Conservation (phyloP, 371 early-diverging fungal genomes). For the Apophysomyces sp. region DNA sequence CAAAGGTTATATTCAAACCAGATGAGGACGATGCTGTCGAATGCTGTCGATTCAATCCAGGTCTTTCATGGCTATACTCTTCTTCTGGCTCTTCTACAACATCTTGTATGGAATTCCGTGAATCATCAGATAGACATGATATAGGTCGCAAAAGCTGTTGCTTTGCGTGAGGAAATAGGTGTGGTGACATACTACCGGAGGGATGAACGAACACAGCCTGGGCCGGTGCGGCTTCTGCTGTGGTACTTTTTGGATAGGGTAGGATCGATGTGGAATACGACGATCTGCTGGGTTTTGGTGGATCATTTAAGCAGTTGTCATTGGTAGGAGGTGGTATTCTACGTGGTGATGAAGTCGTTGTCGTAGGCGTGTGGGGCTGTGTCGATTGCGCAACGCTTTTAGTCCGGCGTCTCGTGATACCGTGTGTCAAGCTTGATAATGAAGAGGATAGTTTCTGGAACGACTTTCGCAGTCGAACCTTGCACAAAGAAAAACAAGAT, state of each 20-base stretch:
- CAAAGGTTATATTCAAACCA: slow-evolving; percentile 20
- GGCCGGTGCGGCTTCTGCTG: not conserved
- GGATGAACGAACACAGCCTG: not conserved
- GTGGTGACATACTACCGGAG: not conserved
- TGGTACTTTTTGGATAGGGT: not conserved
- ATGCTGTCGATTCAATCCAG: slow-evolving; percentile 15
- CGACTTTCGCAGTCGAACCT: slow-evolving; percentile 27
- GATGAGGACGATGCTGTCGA: slow-evolving; percentile 22
- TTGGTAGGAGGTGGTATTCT: not conserved
- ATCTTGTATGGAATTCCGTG: slow-evolving; percentile 1
- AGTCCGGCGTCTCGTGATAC: slow-evolving; percentile 20
- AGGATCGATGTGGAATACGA: slow-evolving; percentile 14
- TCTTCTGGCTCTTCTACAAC: slow-evolving; percentile 13
- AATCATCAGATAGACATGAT: slow-evolving; percentile 18
- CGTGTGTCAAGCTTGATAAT: slow-evolving; percentile 21
- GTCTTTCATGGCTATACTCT: slow-evolving; percentile 3
- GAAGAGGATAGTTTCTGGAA: slow-evolving; percentile 24
- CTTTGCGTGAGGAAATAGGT: not conserved
- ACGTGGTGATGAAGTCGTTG: not conserved
- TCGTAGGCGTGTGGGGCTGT: not conserved
- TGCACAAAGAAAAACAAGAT: not conserved
- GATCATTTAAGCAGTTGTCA: not conserved
- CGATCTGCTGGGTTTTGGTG: not conserved
- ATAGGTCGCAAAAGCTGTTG: slow-evolving; percentile 5
- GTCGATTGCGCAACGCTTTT: slow-evolving; percentile 13